phyloP scores from a whole-genome alignment of 441 rosid genomes.

The Populus hybrid region DNA sequence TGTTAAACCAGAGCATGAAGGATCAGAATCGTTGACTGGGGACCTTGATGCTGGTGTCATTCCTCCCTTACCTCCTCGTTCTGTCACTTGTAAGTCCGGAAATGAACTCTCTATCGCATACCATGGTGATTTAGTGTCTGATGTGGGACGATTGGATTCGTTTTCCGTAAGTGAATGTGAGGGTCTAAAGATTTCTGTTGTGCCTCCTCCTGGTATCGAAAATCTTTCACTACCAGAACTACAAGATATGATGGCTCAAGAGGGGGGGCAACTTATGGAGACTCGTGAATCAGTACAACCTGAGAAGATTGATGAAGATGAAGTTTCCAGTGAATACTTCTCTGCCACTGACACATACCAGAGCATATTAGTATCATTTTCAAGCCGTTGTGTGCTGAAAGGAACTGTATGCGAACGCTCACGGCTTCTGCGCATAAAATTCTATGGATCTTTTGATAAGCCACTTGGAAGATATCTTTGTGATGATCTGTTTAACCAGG shows the following conservation, averaged over 20 bases:
- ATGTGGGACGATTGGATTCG: slow-evolving; percentile 31
- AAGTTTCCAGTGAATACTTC: slow-evolving; percentile 56
- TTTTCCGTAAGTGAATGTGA: slow-evolving; percentile 28
- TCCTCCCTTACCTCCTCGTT: slow-evolving; percentile 31
- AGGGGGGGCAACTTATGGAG: slow-evolving; percentile 36
- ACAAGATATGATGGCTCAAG: slow-evolving; percentile 34
- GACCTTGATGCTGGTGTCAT: slow-evolving; percentile 33
- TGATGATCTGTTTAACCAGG: slow-evolving; percentile 85
- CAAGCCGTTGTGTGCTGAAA: slow-evolving; percentile 77
- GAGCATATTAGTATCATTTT: slow-evolving; percentile 86
- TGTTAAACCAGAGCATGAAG: slow-evolving; percentile 33
- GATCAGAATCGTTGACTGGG: slow-evolving; percentile 33
- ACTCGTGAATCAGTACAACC: slow-evolving; percentile 33
- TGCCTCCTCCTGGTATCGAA: slow-evolving; percentile 20
- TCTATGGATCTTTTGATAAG: slow-evolving; percentile 89
- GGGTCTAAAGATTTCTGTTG: slow-evolving; percentile 25
- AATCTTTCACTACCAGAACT: slow-evolving; percentile 30
- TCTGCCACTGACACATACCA: slow-evolving; percentile 77
- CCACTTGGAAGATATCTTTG: slow-evolving; percentile 88
- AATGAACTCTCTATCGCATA: slow-evolving; percentile 33
- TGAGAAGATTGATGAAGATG: slow-evolving; percentile 47
- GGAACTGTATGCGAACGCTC: slow-evolving; percentile 86
- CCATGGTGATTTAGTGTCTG: slow-evolving; percentile 28
- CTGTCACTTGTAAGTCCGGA: slow-evolving; percentile 28
- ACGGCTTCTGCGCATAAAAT: slow-evolving; percentile 79